Evolutionary conservation across 2,329 filamentous ascomycete species (phyloP), one percentile per base, ranked within the genome.

Genomic region (Fusarium hostae): DNA sequence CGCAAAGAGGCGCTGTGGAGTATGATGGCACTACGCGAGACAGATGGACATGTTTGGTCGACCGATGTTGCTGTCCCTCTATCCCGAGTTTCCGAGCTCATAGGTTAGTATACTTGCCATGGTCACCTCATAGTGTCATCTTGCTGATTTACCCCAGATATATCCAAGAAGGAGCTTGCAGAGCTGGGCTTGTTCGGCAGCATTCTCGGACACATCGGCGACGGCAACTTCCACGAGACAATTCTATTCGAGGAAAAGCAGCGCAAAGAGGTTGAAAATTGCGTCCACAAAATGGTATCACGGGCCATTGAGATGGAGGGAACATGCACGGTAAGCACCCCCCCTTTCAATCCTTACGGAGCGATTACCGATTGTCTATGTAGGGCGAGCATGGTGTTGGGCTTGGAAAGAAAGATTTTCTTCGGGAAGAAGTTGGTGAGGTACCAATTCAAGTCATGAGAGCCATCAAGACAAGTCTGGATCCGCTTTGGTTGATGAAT

Each of bases 281-380:
- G 93, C 68, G 94, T 97, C 37, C 90, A 95, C 78, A 91, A 93
- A 73, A 97, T 98, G 94, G 94, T 97, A 18, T 88, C 92, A 73
- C 88, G 94, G n/a, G 95, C 94, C 2, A 81, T 98, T 28, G 93
- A 95, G 71, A 97, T 98, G 94, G 94, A 97, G 63, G 94, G 95
- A 3, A 97, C 94, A 10, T 96, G 93, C 80, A 97, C 94, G 0
- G 63, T 66, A 50, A 24, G 59, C 10, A 12, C 34, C 13, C 12
- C 12, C 13, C 34, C 12, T 35, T 35, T 35, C 4, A 2, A 15
- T 2, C 5, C 10, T 12, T 2, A 26, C 26, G 26, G 26, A 26
- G 26, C 26, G 6, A 26, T 26, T 26, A 26, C 26, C 7, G 6
- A 26, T 26, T 26, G 26, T 26, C 26, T 26, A 26, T 26, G 26